A percentile compares a stretch with the other conserved stretches of the same genome.
These are phyloP conservation scores for Penicillium flavigenum DNA, from an alignment of 495 filamentous ascomycete genomes.

Conservation along the genomic window DNA sequence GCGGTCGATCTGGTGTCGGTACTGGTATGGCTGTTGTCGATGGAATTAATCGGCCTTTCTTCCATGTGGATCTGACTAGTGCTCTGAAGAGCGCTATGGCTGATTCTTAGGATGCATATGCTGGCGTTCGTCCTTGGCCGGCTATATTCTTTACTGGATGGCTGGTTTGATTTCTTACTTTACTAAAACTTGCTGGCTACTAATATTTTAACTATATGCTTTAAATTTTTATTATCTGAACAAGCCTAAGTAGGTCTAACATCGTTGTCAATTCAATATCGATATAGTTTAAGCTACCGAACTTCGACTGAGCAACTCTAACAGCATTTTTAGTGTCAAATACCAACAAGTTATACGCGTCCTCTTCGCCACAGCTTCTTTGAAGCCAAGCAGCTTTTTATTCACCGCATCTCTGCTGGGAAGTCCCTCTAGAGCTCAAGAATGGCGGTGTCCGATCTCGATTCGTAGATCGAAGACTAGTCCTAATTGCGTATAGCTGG, in stretches of 20 bases:
- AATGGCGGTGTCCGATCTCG: conserved; percentile 10
- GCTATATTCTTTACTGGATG: no score
- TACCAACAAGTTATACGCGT: background rate
- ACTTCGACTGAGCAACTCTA: background rate
- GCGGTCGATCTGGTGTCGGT: conserved; percentile 57
- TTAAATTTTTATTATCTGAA: background rate
- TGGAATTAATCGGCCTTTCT: conserved; percentile 79
- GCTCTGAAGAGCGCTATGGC: conserved; percentile 81
- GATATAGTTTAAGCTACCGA: background rate
- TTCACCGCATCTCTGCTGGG: background rate
- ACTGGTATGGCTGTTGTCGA: conserved; percentile 24
- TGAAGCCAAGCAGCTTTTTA: background rate
- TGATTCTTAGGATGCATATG: conserved; percentile 42
- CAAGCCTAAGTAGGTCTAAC: background rate
- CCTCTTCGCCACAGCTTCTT: no score
- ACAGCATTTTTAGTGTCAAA: background rate
- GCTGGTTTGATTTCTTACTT: background rate
- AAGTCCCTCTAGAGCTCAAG: background rate
- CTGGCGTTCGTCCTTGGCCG: background rate
- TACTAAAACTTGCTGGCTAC: background rate
- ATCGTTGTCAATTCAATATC: background rate
- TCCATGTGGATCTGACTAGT: conserved; percentile 88
- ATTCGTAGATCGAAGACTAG: conserved; percentile 4
- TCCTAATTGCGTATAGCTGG: conserved; percentile 6
- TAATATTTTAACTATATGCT: background rate